Conservation (phyloP, 176 grass and related monocot species). For the Urochloa ruziziensis region DNA sequence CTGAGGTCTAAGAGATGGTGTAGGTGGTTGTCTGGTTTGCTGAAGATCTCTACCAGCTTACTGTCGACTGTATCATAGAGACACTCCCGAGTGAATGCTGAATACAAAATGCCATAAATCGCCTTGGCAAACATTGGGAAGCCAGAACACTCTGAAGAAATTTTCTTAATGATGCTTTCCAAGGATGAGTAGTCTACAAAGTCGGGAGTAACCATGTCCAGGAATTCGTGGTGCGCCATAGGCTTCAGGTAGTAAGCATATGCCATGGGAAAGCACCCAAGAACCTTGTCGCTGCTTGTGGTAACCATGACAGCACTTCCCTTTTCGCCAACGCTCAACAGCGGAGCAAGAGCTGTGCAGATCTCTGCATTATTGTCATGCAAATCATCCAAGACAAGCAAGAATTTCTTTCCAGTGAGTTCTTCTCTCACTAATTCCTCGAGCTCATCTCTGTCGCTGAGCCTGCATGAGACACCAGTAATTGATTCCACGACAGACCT, state of each 20-base stretch:
- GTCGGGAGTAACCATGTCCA: neutral
- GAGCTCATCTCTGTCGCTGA: conserved; percentile 16
- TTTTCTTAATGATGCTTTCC: neutral
- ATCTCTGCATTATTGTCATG: neutral
- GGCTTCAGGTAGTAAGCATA: conserved; percentile 28
- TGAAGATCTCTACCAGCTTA: conserved; percentile 20
- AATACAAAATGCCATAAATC: conserved; percentile 17
- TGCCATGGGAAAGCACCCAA: neutral
- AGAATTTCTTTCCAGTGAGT: conserved; percentile 25
- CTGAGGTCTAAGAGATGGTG: conserved; percentile 11
- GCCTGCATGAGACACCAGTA: conserved; percentile 5
- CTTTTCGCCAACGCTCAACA: neutral
- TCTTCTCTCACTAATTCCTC: conserved; percentile 31
- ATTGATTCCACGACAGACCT: conserved; percentile 21
- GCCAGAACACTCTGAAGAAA: conserved; percentile 1
- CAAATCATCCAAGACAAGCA: conserved; percentile 43
- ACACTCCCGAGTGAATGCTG: neutral
- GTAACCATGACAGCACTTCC: conserved; percentile 35
- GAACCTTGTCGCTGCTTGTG: neutral
- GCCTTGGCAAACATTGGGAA: conserved; percentile 20
- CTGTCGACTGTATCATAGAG: neutral
- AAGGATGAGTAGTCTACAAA: neutral
- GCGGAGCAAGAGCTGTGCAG: neutral
- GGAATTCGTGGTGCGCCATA: neutral
- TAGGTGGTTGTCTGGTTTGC: neutral